Base-by-base conservation (phyloP, 306 rosid genomes). In the Inga leiocalycina region DNA sequence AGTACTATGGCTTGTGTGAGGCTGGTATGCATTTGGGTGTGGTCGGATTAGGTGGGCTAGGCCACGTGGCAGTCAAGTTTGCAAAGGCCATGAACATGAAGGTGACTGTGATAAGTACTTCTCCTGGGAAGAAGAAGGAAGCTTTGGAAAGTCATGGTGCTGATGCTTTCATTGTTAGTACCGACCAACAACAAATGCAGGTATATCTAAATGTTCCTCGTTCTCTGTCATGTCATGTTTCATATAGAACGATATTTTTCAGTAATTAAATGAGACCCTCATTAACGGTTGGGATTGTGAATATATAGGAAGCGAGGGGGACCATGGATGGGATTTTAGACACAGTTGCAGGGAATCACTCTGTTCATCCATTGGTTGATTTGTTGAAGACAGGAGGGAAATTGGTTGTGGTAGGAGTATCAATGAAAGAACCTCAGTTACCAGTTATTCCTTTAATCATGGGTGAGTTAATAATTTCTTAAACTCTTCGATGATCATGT, bases 51-150 rank as follows among this genome's bases (percentile, higher is more conserved):
- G 90, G 90, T 20, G 92, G 92, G 8, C 81, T 89, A 0, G 92
- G 90, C 3, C 93, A 88, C 46, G 24, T 88, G 56, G 91, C 91
- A 13, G 91, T 90, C 6, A 88, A 88, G n/a, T 88, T 90, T 61
- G 90, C 87, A 0, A 86, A 88, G 78, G 91, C 93, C n/a, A 79
- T 90, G 15, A 71, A 11, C 9, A 71, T 59, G 43, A 83, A 65
- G 19, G 91, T 90, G 10, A 88, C 90, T 0, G 93, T 90, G 11
- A 83, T 88, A 2, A 90, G 91, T 10, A 86, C 89, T 6, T 86
- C 91, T 1, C 80, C 83, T 0, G 32, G 2, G 54, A 90, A 90
- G 67, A 84, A 85, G 84, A 48, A 74, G 24, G 93, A 90, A 71
- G 93, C 92, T 6, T 16, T 91, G 79, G 84, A 83, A 70, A 80